Evolutionary conservation across 2,329 filamentous ascomycete genomes (phyloP).

Genomic region (Monosporascus sp.): DNA sequence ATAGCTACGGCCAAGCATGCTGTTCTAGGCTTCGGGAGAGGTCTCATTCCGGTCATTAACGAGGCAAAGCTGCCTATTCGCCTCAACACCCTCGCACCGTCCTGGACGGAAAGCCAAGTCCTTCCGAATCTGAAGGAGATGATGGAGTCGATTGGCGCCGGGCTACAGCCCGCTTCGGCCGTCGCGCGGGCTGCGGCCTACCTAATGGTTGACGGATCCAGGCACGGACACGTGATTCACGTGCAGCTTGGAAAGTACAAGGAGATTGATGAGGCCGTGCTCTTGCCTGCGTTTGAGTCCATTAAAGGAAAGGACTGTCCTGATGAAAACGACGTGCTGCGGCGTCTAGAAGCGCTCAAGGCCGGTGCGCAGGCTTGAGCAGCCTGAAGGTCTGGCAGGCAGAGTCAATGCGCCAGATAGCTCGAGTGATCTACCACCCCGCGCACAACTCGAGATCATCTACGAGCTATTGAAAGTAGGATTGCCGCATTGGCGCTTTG

Average conservation of each 20-base stretch:
- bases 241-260: conserved; percentile 40
- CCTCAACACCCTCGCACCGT: conserved; percentile 50
- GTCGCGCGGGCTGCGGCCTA: conserved; percentile 44
- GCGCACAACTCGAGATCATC: too few species aligned
- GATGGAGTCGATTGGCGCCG: conserved; percentile 32
- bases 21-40: conserved; percentile 47
- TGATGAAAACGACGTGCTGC: conserved; percentile 31
- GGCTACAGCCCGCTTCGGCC: conserved; percentile 37
- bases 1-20: conserved; percentile 48
- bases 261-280: conserved; percentile 46
- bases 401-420: too few species aligned
- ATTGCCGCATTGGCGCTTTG: too few species aligned
- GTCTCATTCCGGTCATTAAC: conserved; percentile 33
- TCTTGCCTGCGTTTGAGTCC: conserved; percentile 27
- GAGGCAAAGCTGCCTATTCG: conserved; percentile 39
- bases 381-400: too few species aligned
- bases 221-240: conserved; percentile 49
- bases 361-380: background rate
- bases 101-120: conserved; percentile 43
- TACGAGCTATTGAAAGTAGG: too few species aligned
- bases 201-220: conserved; percentile 41
- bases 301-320: conserved; percentile 27
- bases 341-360: conserved; percentile 3
- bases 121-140: conserved; percentile 20
- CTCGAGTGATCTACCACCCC: too few species aligned